Percentiles rank a stretch among this genome's conserved stretches.
Conservation (phyloP, 1,139 yeast species). For the Arxiozyma slooffiae region DNA sequence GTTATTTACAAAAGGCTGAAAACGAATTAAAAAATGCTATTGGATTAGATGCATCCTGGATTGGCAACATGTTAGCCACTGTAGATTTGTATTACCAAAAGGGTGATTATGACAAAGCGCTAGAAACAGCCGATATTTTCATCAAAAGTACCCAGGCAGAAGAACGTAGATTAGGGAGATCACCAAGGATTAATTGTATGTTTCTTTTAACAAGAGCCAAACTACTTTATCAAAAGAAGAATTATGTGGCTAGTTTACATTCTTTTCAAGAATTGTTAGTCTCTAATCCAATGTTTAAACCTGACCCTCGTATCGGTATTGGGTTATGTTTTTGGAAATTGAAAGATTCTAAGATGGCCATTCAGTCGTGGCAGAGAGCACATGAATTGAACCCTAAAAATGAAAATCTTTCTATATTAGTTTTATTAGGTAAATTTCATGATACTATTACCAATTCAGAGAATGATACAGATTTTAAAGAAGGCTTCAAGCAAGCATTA, state of each 20-base stretch:
- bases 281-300: slow-evolving; percentile 65
- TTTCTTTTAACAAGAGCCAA: slow-evolving; percentile 85
- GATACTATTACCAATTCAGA: slow-evolving; percentile 39
- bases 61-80: slow-evolving; percentile 49
- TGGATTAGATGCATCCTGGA: slow-evolving; percentile 36
- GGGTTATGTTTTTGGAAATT: slow-evolving; percentile 91
- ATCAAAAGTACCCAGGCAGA: slow-evolving; percentile 36
- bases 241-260: slow-evolving; percentile 65
- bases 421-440: slow-evolving; percentile 63
- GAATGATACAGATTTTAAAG: slow-evolving; percentile 47
- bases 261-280: slow-evolving; percentile 74
- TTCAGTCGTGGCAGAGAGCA: slow-evolving; percentile 73
- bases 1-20: slow-evolving; percentile 29
- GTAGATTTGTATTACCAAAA: slow-evolving; percentile 43
- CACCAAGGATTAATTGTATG: slow-evolving; percentile 46
- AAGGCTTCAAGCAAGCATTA: slow-evolving; percentile 40
- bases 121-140: slow-evolving; percentile 50
- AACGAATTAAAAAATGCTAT: slow-evolving; percentile 32
- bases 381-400: slow-evolving; percentile 55
- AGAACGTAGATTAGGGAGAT: slow-evolving; percentile 24
- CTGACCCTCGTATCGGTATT: slow-evolving; percentile 92
- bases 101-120: slow-evolving; percentile 53
- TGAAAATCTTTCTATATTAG: slow-evolving; percentile 53
- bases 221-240: slow-evolving; percentile 58
- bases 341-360: slow-evolving; percentile 68